Evolutionary conservation across 208 protist species (phyloP).

Genomic region (Leishmania arabica): DNA sequence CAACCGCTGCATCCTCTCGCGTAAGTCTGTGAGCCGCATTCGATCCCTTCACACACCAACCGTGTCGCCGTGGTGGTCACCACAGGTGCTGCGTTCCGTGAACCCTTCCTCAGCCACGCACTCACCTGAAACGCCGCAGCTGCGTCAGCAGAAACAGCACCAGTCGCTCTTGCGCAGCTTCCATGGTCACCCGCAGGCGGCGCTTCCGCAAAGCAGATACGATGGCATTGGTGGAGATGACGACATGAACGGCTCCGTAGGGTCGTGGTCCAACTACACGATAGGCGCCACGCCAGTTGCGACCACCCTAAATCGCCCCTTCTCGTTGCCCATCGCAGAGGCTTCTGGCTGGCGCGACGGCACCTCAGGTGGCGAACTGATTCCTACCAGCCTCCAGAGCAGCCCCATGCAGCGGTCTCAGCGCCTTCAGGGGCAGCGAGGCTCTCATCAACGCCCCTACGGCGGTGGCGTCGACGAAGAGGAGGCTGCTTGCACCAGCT

Average conservation of each 20-base stretch:
- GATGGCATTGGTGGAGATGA: background rate
- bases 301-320: background rate
- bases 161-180: background rate
- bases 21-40: background rate
- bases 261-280: conserved; percentile 6
- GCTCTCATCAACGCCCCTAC: background rate
- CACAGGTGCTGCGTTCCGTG: background rate
- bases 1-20: conserved; percentile 9
- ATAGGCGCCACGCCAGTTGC: background rate
- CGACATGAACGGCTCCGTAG: background rate
- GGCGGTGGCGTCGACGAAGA: background rate
- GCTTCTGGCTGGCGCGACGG: background rate
- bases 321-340: background rate
- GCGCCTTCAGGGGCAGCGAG: background rate
- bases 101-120: background rate
- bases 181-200: background rate
- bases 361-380: background rate
- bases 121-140: background rate
- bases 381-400: background rate
- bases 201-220: background rate
- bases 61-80: background rate
- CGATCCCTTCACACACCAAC: conserved; percentile 11
- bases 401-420: background rate
- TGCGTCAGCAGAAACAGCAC: conserved; percentile 1
- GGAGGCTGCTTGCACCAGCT: background rate